phyloP scores from a whole-genome alignment of 768 basidiomycete species.

The Chalciporus sphaerocephalus region DNA sequence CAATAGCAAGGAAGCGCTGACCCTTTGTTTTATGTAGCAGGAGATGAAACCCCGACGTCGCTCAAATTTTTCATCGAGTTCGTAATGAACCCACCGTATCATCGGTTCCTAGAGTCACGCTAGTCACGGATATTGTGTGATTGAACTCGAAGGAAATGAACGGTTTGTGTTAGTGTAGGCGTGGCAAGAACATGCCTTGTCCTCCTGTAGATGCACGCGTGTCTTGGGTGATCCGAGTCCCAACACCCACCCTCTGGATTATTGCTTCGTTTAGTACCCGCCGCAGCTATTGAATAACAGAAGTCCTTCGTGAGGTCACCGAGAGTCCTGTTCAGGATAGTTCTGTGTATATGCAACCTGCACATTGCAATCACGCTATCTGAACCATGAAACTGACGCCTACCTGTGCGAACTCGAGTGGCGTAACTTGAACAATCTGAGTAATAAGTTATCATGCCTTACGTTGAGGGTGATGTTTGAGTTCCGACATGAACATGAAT shows the following conservation, averaged over 20 bases:
- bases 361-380: not conserved
- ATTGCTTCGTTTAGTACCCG: not conserved
- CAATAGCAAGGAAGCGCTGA: not conserved
- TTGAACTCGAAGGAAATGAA: not conserved
- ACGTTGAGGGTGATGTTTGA: too few relatives aligned
- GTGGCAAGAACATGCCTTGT: not conserved
- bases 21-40: conserved; percentile 19
- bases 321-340: too few relatives aligned
- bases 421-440: too few relatives aligned
- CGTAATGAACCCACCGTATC: not conserved
- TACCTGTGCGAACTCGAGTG: not conserved
- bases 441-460: too few relatives aligned
- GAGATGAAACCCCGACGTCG: conserved; percentile 22
- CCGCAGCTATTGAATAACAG: not conserved
- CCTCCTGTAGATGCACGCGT: not conserved
- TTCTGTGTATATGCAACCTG: not conserved
- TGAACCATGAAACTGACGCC: not conserved
- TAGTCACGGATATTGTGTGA: not conserved
- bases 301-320: not conserved
- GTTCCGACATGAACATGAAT: too few relatives aligned
- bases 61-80: conserved; percentile 2
- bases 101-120: not conserved
- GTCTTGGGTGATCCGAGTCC: not conserved
- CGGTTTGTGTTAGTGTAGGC: not conserved
- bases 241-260: not conserved